Evolutionary conservation across 768 basidiomycete genomes (phyloP).

Genomic region (Rhodotorula sphaerocarpa): DNA sequence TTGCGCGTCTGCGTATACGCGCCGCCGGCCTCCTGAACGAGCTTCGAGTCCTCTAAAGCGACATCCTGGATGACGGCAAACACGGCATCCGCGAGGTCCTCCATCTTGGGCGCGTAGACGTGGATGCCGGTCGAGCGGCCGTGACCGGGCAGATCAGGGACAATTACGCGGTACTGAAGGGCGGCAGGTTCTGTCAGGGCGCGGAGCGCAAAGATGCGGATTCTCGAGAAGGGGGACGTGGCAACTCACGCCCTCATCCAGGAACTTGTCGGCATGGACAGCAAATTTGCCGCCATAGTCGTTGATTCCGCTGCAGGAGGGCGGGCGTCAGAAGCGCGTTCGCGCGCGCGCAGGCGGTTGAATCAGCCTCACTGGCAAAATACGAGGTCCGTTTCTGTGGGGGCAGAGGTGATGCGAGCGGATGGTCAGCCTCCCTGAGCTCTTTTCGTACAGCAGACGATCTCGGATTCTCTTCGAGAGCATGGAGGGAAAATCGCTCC

Average conservation of each 20-base stretch:
- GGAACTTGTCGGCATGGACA: conserved; percentile 31
- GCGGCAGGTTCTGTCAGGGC: neutral
- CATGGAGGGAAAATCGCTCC: too few species aligned
- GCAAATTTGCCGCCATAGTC: conserved; percentile 36
- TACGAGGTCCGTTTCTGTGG: conserved; percentile 26
- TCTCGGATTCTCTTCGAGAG: too few species aligned
- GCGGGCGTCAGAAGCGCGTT: too few species aligned
- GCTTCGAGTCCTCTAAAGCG: conserved; percentile 11
- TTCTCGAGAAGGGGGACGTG: too few species aligned
- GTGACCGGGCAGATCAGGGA: conserved; percentile 35
- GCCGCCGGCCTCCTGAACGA: conserved; percentile 6
- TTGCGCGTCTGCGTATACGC: conserved; percentile 25
- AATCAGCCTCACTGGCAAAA: conserved; percentile 15
- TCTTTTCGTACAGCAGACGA: too few species aligned
- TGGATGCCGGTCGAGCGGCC: conserved; percentile 37
- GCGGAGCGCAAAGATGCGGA: too few species aligned
- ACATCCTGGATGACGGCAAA: conserved; percentile 35
- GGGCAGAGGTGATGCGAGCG: neutral
- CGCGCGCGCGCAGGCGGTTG: too few species aligned
- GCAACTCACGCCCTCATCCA: conserved; percentile 30
- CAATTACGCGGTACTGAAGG: conserved; percentile 24
- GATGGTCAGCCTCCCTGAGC: too few species aligned
- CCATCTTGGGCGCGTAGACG: conserved; percentile 24
- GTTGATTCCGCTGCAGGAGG: conserved; percentile 36
- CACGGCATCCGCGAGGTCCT: conserved; percentile 31